These are phyloP conservation scores for Tephrocybe sp. DNA, from an alignment of 768 basidiomycete genomes.

Conservation along the genomic window DNA sequence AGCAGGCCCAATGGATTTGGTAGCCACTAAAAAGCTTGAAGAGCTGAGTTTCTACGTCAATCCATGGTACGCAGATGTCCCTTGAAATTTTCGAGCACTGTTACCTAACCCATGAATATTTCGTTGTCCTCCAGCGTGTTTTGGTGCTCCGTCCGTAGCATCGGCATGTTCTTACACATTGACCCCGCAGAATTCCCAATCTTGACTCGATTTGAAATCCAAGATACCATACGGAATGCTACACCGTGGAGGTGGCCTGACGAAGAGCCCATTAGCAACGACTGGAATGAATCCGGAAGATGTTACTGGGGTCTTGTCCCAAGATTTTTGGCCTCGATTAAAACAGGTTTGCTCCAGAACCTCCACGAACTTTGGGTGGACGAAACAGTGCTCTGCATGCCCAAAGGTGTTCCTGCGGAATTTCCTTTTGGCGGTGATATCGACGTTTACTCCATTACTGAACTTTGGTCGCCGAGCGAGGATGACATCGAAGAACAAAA, in stretches of 20 bases:
- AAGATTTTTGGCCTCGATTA: slow-evolving; percentile 11
- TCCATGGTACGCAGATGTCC: slow-evolving; percentile 10
- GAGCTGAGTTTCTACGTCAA: slow-evolving; percentile 15
- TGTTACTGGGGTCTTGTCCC: slow-evolving; percentile 19
- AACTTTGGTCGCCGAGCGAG: slow-evolving; percentile 9
- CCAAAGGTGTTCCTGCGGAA: neutral
- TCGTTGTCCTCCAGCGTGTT: neutral
- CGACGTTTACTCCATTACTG: slow-evolving; percentile 8
- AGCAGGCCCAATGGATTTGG: slow-evolving; percentile 16
- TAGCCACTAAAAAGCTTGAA: slow-evolving; percentile 12
- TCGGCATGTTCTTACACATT: slow-evolving; percentile 12
- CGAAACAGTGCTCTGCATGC: slow-evolving; percentile 13
- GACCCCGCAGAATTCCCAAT: slow-evolving; percentile 7
- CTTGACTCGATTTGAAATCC: slow-evolving; percentile 16
- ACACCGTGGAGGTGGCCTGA: slow-evolving; percentile 16
- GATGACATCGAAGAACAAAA: neutral
- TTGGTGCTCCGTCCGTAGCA: slow-evolving; percentile 6
- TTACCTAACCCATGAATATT: neutral
- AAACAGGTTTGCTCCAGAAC: slow-evolving; percentile 6
- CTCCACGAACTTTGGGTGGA: slow-evolving; percentile 21
- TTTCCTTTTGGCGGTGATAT: neutral
- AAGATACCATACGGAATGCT: slow-evolving; percentile 8
- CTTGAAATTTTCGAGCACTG: neutral
- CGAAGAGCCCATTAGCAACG: neutral
- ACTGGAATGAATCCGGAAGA: slow-evolving; percentile 8